A percentile compares a stretch with the other conserved stretches of the same genome.
phyloP scores from a whole-genome alignment of 345 rosid genomes.

The Cardamine resedifolia region DNA sequence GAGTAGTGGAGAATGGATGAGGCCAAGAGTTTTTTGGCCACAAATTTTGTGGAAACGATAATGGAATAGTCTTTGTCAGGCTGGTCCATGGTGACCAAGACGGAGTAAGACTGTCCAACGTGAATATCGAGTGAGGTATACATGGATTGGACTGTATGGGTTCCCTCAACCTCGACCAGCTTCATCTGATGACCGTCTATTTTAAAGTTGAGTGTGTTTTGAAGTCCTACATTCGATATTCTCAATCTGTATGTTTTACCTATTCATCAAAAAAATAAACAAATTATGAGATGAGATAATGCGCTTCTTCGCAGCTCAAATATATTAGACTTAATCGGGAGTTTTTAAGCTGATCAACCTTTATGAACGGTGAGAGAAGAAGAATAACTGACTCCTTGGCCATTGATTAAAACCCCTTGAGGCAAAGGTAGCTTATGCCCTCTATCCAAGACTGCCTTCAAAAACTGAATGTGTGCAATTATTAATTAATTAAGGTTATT shows the following conservation, averaged over 20 bases:
- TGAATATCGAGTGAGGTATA: conserved; percentile 72
- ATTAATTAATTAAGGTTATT: neutral
- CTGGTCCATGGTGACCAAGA: conserved; percentile 82
- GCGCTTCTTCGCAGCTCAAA: neutral
- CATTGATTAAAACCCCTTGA: conserved; percentile 74
- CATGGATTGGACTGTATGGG: conserved; percentile 70
- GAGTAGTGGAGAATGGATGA: conserved; percentile 64
- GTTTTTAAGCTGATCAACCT: conserved; percentile 40
- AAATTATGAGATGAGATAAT: too few species aligned
- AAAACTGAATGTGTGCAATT: conserved; percentile 36
- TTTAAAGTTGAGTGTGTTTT: conserved; percentile 61
- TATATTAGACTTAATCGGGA: neutral
- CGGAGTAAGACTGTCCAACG: conserved; percentile 87
- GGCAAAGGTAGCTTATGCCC: conserved; percentile 70
- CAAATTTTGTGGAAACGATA: conserved; percentile 61
- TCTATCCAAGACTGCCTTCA: conserved; percentile 54
- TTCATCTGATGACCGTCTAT: conserved; percentile 70
- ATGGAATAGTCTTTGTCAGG: conserved; percentile 59
- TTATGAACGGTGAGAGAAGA: conserved; percentile 58
- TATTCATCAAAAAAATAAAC: neutral
- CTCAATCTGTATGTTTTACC: conserved; percentile 83
- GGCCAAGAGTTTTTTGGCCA: conserved; percentile 42
- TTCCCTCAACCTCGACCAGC: conserved; percentile 91
- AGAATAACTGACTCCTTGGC: conserved; percentile 58
- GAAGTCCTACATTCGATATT: conserved; percentile 85